phyloP scores from a whole-genome alignment of 78 protist species.

The Speleostelium caveatum region DNA sequence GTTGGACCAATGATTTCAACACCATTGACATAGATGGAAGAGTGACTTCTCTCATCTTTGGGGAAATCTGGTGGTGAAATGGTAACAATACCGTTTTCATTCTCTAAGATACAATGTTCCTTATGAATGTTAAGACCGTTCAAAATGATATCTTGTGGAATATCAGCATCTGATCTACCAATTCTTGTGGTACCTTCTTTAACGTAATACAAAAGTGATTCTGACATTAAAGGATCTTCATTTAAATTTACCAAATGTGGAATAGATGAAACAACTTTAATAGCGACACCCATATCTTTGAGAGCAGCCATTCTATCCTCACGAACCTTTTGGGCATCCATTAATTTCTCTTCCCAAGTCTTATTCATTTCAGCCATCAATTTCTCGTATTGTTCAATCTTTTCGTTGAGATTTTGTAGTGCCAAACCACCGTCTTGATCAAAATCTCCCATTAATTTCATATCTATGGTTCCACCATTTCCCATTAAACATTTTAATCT shows the following conservation, averaged over 20 bases:
- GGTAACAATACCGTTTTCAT: constrained; percentile 25
- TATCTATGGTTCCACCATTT: constrained; percentile 18
- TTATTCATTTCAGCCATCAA: constrained; percentile 68
- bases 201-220: constrained; percentile 85
- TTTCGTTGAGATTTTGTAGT: constrained; percentile 22
- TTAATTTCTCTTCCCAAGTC: constrained; percentile 73
- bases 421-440: not conserved
- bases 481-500: constrained; percentile 30
- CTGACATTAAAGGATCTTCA: constrained; percentile 91
- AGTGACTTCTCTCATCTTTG: not conserved
- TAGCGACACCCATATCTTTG: constrained; percentile 81
- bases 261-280: constrained; percentile 62
- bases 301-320: constrained; percentile 76
- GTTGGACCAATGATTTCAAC: constrained; percentile 45
- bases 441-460: not conserved
- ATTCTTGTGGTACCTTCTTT: constrained; percentile 61
- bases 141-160: constrained; percentile 76
- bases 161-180: constrained; percentile 69
- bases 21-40: constrained; percentile 65
- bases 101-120: constrained; percentile 78
- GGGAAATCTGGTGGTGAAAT: constrained; percentile 15
- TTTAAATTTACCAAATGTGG: constrained; percentile 90
- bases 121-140: constrained; percentile 68
- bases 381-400: constrained; percentile 69
- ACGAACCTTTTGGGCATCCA: constrained; percentile 50